Conservation (phyloP, 1,284 basidiomycete genomes). For the Boletus holoroseus region DNA sequence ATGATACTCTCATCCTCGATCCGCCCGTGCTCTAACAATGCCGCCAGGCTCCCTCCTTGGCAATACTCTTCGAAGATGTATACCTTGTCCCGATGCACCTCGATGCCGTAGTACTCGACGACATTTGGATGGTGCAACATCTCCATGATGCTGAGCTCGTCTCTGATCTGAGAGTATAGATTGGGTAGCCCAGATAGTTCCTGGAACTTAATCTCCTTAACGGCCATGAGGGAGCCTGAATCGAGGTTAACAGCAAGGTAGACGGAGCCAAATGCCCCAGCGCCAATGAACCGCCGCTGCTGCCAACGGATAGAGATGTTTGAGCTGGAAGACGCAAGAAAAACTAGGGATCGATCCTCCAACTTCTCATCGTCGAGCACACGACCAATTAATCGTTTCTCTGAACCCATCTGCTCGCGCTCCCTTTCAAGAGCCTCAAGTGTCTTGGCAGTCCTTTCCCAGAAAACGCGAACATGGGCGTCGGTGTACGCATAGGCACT, state of each 20-base stretch:
- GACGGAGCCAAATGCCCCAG: constrained; percentile 97
- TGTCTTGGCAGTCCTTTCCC: constrained; percentile 61
- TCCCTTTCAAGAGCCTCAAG: constrained; percentile 61
- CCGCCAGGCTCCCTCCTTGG: constrained; percentile 89
- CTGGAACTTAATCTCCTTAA: constrained; percentile 98
- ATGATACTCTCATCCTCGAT: constrained; percentile 97
- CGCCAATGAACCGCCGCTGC: constrained; percentile 95
- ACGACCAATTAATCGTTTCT: constrained; percentile 77
- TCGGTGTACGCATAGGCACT: constrained; percentile 47
- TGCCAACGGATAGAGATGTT: constrained; percentile 99
- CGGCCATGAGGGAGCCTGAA: constrained; percentile 95
- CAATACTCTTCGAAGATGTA: constrained; percentile 99
- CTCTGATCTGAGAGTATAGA: constrained; percentile 89
- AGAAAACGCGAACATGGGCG: constrained; percentile 63
- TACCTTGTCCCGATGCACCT: constrained; percentile 97
- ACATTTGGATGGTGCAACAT: constrained; percentile 98
- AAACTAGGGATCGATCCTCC: constrained; percentile 87
- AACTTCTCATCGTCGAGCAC: constrained; percentile 88
- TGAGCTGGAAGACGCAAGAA: constrained; percentile 87
- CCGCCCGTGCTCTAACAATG: constrained; percentile 87
- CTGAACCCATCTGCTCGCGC: constrained; percentile 56
- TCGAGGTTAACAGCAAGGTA: constrained; percentile 98
- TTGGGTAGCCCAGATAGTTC: constrained; percentile 81
- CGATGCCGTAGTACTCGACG: constrained; percentile 98
- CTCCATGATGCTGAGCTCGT: constrained; percentile 98